Evolutionary conservation across 2,329 filamentous ascomycete genomes (phyloP), one percentile per base, ranked within the genome.

Genomic region (Ilyonectria destructans): DNA sequence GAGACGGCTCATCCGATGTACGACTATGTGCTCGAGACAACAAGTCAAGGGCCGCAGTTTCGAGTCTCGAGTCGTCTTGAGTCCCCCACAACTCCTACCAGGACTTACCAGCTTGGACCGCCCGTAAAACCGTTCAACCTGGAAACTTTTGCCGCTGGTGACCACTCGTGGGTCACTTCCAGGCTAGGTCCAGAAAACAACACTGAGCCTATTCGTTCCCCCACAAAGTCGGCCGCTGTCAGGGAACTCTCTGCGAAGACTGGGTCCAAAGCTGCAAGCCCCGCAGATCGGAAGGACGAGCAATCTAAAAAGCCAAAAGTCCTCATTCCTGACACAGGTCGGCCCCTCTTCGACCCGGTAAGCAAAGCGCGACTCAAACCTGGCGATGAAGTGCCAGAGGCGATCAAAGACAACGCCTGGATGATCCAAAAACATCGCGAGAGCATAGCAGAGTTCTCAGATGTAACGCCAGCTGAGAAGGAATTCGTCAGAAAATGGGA

Each of bases 401-500:
- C 80, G 4, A 77, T 78, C 3, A 79, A 85, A 4, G 86, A 89
- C 73, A 84, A 85, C 64, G 79, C 80, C 23, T 90, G 88, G 88
- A 81, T 89, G 8, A 82, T 88, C 33, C 87, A 89, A 69, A 90
- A 89, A 77, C 88, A 90, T 67, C 84, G 86, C 8, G 87, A 90
- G 64, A 86, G 85, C 60, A 85, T 90, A 61, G 82, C 83, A 31
- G 88, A 90, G 69, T 90, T 88, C 72, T 85, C 84, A 9, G 88
- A 90, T 70, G 83, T 90, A 29, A 85, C 85, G 13, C 75, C 80
- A 3, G 80, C 83, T 17, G 88, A 90, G 73, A 88, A 87, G 75
- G 88, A 89, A 68, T 90, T 87, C 65, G 87, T 90, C 62, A 82
- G 84, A 71, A 85, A 87, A 69, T 90, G 88, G 88, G 88, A 90